phyloP scores from a whole-genome alignment of 306 rosid genomes.

The Lathyrus oleraceus region DNA sequence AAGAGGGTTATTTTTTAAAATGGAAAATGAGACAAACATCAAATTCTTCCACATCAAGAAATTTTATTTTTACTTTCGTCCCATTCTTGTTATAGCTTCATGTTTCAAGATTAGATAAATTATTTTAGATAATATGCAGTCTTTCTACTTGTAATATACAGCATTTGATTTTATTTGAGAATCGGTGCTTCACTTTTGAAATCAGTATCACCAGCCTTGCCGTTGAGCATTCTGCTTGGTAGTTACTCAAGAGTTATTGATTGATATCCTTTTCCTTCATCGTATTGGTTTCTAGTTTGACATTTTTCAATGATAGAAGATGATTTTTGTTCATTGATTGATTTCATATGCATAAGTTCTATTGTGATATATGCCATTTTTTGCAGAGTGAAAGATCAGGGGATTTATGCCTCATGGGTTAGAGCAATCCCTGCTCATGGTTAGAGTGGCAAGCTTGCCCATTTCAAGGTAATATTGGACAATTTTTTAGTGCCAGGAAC shows the following conservation, averaged over 20 bases:
- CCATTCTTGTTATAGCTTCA: conserved; percentile 1
- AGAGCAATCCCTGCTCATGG: conserved; percentile 41
- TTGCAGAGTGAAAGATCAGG: conserved; percentile 68
- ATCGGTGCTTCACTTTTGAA: neutral
- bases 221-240: conserved; percentile 18
- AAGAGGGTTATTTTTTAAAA: neutral
- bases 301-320: neutral
- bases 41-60: conserved; percentile 7
- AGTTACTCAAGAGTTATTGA: neutral
- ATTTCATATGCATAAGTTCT: conserved; percentile 19
- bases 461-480: conserved; percentile 31
- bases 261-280: conserved; percentile 11
- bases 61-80: neutral
- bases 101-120: conserved; percentile 13
- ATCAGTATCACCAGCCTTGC: neutral
- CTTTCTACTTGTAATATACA: conserved; percentile 5
- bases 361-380: conserved; percentile 28
- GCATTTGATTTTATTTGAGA: conserved; percentile 6
- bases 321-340: conserved; percentile 27
- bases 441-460: conserved; percentile 33
- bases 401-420: conserved; percentile 69
- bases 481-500: neutral
- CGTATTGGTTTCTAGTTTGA: conserved; percentile 26
- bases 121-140: neutral
- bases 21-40: neutral